These are phyloP conservation scores for Eucalyptus marginata DNA, from an alignment of 345 rosid species.

Conservation along the genomic window DNA sequence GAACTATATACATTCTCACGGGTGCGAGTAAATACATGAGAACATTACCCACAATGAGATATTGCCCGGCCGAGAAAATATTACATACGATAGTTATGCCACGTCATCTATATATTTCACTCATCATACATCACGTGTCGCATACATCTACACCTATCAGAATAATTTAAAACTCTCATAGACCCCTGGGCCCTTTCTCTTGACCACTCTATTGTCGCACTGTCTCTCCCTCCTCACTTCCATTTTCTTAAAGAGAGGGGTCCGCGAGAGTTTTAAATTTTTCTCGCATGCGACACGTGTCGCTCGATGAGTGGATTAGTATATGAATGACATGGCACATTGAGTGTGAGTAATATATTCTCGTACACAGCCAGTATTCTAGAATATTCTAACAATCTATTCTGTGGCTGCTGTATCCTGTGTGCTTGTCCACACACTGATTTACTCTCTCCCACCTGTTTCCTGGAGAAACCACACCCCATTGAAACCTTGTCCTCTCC, in stretches of 20 bases:
- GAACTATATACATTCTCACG: background rate
- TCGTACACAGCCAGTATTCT: background rate
- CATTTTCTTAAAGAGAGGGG: too few relatives aligned
- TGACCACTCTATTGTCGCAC: too few relatives aligned
- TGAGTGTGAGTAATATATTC: too few relatives aligned
- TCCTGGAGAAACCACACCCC: background rate
- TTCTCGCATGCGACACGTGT: rapidly evolving
- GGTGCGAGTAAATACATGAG: background rate
- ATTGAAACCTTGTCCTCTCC: background rate
- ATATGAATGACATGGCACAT: too few relatives aligned
- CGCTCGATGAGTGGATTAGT: rapidly evolving
- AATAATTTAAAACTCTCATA: too few relatives aligned
- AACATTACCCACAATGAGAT: background rate
- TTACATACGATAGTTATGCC: too few relatives aligned
- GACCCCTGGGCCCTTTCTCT: too few relatives aligned
- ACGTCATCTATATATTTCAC: too few relatives aligned
- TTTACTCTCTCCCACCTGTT: background rate
- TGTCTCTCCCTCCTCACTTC: too few relatives aligned
- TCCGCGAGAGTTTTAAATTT: too few relatives aligned
- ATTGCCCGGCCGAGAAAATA: too few relatives aligned
- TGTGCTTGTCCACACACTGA: background rate
- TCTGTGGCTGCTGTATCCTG: background rate
- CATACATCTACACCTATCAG: rapidly evolving
- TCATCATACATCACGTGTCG: too few relatives aligned
- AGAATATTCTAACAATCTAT: background rate